Evolutionary conservation across 75 land plant species (phyloP).

Genomic region (Isoetes taiwanensis): DNA sequence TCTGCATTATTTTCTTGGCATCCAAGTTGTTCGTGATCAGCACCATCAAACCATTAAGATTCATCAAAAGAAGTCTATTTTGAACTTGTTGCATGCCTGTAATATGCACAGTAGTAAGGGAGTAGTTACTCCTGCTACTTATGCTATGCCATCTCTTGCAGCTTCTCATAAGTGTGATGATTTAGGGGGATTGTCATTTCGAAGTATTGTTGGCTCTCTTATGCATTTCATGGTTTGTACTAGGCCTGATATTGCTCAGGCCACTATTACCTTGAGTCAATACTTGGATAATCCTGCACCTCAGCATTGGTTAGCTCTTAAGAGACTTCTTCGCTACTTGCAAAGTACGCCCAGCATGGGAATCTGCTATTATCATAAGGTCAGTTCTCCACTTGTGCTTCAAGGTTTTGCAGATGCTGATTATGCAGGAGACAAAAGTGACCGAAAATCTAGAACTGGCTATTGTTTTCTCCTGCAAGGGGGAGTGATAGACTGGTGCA

Average conservation of each 20-base stretch:
- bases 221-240: slow-evolving; percentile 1
- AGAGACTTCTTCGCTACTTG: slow-evolving; percentile 10
- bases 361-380: background rate
- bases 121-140: too few species aligned
- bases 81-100: too few species aligned
- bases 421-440: background rate
- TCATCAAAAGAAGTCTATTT: background rate
- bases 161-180: background rate
- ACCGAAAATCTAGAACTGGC: background rate
- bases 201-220: background rate
- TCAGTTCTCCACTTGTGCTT: background rate
- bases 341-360: background rate
- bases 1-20: background rate
- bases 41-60: background rate
- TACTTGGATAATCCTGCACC: background rate
- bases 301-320: slow-evolving; percentile 6
- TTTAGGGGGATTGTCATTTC: background rate
- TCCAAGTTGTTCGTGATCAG: background rate
- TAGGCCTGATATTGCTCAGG: background rate
- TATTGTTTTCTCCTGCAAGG: background rate
- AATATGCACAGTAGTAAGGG: too few species aligned
- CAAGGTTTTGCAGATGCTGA: background rate
- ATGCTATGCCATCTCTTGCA: background rate
- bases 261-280: background rate
- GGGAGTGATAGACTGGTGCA: slow-evolving; percentile 9